Percentiles rank a stretch among this genome's conserved stretches.
These are phyloP conservation scores for Tuber melanosporum DNA, from an alignment of 495 filamentous ascomycete species.

Conservation along the genomic window DNA sequence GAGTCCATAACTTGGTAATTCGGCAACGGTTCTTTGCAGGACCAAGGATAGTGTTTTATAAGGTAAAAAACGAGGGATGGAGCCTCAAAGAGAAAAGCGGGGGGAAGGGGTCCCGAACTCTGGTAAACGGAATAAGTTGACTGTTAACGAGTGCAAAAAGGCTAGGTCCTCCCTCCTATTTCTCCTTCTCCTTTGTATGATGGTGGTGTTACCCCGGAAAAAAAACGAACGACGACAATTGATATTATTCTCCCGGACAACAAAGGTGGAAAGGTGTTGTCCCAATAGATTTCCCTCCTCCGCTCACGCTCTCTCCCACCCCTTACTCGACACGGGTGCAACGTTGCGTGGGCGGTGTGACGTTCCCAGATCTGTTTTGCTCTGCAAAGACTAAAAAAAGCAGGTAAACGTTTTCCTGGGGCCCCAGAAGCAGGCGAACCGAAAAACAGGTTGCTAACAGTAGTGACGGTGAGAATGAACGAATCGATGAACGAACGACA, in stretches of 20 bases:
- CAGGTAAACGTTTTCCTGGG: constrained; percentile 16
- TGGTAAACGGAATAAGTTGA: neutral
- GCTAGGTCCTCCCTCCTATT: neutral
- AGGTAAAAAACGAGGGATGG: constrained; percentile 14
- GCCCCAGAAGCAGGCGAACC: constrained; percentile 13
- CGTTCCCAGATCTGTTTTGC: constrained; percentile 12
- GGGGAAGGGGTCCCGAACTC: neutral
- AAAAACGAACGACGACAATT: neutral
- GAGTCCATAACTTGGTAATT: constrained; percentile 16
- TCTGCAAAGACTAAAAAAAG: constrained; percentile 15
- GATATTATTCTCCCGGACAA: neutral
- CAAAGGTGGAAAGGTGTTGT: neutral
- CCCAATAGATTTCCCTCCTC: neutral
- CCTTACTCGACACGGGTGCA: neutral
- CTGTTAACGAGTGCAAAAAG: neutral
- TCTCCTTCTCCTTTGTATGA: neutral
- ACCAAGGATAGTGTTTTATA: neutral
- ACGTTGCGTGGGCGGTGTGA: constrained; percentile 27
- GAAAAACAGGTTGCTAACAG: neutral
- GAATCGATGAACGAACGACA: neutral
- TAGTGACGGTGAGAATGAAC: neutral
- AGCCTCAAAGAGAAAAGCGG: constrained; percentile 4
- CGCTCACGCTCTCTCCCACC: neutral
- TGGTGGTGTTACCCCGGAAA: neutral
- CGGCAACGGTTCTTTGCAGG: neutral